Percentiles rank a stretch among this genome's conserved stretches.
phyloP scores from a whole-genome alignment of 202 grass and related monocot genomes.

The Carex sylvatica region DNA sequence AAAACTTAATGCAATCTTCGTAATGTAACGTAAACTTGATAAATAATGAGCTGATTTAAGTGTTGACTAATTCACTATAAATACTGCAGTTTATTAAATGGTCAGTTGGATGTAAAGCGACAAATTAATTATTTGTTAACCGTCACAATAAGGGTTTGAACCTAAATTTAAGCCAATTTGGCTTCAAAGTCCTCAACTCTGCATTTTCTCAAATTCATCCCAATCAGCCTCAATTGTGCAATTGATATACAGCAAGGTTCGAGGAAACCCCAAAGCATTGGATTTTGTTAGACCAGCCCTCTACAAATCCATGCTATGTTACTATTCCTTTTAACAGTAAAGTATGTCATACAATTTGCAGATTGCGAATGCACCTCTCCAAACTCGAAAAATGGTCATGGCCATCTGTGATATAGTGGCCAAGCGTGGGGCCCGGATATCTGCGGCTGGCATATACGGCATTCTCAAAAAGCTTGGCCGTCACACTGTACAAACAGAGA shows the following conservation, averaged over 20 bases:
- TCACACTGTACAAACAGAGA: constrained; percentile 34
- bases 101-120: background rate
- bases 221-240: background rate
- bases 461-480: constrained; percentile 90
- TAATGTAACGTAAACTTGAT: background rate
- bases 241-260: background rate
- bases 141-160: background rate
- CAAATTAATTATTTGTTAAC: background rate
- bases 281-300: background rate
- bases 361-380: constrained; percentile 55
- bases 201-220: background rate
- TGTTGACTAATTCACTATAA: background rate
- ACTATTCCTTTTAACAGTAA: background rate
- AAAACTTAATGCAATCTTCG: background rate
- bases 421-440: constrained; percentile 68
- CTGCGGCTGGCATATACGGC: constrained; percentile 74
- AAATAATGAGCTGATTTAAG: background rate
- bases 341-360: constrained; percentile 23
- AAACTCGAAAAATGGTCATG: constrained; percentile 82
- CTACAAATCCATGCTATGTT: background rate
- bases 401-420: constrained; percentile 68
- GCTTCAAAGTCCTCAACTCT: background rate
- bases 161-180: constrained; percentile 1
- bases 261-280: background rate
- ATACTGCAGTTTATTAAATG: background rate